Evolutionary conservation across 257 asterid genomes (phyloP).

Genomic region (Capsicum rhomboideum): DNA sequence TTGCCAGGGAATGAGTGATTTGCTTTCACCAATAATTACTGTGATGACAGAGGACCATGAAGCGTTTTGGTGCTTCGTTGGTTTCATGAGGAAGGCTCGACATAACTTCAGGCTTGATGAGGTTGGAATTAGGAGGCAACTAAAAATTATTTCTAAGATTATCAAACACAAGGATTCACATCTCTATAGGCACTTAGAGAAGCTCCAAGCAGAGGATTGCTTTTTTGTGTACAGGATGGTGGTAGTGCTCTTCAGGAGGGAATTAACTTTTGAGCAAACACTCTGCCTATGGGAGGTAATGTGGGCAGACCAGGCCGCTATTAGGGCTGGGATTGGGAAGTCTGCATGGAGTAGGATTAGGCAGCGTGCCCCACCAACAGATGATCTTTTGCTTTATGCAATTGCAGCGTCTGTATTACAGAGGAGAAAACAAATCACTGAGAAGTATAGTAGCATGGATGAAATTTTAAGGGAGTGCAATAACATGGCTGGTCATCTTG

Average conservation of each 20-base stretch:
- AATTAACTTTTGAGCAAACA: constrained; percentile 71
- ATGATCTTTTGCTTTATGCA: constrained; percentile 72
- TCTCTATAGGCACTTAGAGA: constrained; percentile 78
- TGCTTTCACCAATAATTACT: constrained; percentile 78
- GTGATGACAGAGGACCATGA: constrained; percentile 70
- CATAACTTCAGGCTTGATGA: constrained; percentile 92
- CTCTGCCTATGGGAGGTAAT: constrained; percentile 91
- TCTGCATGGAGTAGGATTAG: constrained; percentile 64
- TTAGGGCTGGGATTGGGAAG: constrained; percentile 64
- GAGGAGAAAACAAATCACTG: constrained; percentile 71
- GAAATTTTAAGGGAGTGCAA: constrained; percentile 83
- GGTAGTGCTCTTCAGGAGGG: constrained; percentile 81
- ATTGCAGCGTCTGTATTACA: constrained; percentile 81
- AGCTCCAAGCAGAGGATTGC: constrained; percentile 86
- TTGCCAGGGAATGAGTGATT: constrained; percentile 95
- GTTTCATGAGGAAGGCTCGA: constrained; percentile 86
- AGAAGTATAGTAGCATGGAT: constrained; percentile 81
- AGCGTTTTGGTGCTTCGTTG: constrained; percentile 90
- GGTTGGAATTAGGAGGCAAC: constrained; percentile 75
- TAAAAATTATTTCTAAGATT: constrained; percentile 58
- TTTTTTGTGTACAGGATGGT: constrained; percentile 94
- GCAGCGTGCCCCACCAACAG: constrained; percentile 76
- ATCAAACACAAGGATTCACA: constrained; percentile 72
- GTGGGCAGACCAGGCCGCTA: constrained; percentile 98
- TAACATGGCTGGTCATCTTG: constrained; percentile 77